Percentiles rank a stretch among this genome's conserved stretches.
Evolutionary conservation across 768 basidiomycete genomes (phyloP).

Genomic region (Rhizopogon vinicolor): DNA sequence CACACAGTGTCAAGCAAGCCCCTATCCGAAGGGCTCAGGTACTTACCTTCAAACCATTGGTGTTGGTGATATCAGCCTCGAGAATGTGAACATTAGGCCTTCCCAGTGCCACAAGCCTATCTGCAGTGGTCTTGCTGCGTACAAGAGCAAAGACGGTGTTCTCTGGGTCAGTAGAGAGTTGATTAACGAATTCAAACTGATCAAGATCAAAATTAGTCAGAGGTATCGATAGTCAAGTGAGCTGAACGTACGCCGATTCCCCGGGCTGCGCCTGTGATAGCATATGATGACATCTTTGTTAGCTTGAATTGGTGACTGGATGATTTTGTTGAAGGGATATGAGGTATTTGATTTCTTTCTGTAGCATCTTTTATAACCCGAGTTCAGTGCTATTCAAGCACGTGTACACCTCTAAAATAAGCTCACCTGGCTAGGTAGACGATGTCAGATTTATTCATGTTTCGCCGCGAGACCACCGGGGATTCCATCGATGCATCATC

Average conservation of each 20-base stretch:
- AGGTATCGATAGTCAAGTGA: background rate
- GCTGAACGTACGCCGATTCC: slow-evolving; percentile 18
- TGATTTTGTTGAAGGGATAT: background rate
- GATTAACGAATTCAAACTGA: slow-evolving; percentile 19
- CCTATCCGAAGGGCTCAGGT: background rate
- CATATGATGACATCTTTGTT: slow-evolving; percentile 15
- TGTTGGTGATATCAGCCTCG: slow-evolving; percentile 32
- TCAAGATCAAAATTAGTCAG: background rate
- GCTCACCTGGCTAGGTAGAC: no score
- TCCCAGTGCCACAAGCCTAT: slow-evolving; percentile 7
- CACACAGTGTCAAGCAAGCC: background rate
- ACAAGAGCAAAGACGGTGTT: slow-evolving; percentile 24
- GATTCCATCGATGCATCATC: background rate
- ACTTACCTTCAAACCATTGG: slow-evolving; percentile 24
- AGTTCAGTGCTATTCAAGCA: background rate
- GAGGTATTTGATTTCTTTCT: no score
- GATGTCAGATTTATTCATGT: no score
- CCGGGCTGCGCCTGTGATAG: slow-evolving; percentile 22
- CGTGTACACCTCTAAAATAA: background rate
- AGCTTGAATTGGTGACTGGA: background rate
- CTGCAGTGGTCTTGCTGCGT: slow-evolving; percentile 16
- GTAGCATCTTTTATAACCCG: background rate
- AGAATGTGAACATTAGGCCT: slow-evolving; percentile 29
- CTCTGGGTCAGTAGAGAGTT: slow-evolving; percentile 13
- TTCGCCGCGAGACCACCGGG: background rate